Conservation (phyloP, 768 basidiomycete species). For the Candolleomyces eurysporus region DNA sequence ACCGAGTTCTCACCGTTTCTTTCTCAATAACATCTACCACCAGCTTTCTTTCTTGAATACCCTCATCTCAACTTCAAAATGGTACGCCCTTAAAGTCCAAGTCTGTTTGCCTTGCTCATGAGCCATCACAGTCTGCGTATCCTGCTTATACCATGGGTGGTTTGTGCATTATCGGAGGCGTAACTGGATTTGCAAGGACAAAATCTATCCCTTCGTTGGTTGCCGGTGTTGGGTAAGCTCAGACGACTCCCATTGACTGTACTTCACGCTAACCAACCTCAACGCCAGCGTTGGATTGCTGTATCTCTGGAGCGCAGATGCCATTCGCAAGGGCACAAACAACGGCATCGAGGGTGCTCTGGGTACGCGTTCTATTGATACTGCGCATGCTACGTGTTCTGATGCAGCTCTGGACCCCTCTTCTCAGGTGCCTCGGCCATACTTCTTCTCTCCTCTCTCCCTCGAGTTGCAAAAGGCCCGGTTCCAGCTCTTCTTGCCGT, state of each 20-base stretch:
- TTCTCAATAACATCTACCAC: neutral
- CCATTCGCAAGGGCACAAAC: slow-evolving; percentile 66
- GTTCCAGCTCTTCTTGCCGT: slow-evolving; percentile 63
- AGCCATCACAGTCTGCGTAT: slow-evolving; percentile 63
- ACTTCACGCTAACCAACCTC: neutral
- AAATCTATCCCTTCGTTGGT: slow-evolving; percentile 81
- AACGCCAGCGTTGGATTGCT: slow-evolving; percentile 65
- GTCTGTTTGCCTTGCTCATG: neutral
- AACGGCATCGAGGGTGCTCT: slow-evolving; percentile 80
- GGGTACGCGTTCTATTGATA: slow-evolving; percentile 41
- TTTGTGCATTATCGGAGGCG: slow-evolving; percentile 74
- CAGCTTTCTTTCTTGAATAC: too few relatives aligned
- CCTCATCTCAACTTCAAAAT: neutral
- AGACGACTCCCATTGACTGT: neutral
- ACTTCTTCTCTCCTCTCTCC: slow-evolving; percentile 70
- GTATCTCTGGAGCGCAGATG: slow-evolving; percentile 77
- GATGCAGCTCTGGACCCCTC: neutral
- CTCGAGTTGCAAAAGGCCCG: slow-evolving; percentile 71
- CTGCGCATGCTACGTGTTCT: neutral
- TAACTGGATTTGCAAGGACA: slow-evolving; percentile 69
- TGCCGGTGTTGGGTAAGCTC: slow-evolving; percentile 71
- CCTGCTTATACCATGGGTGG: slow-evolving; percentile 77
- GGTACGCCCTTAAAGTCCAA: neutral
- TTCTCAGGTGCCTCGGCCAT: slow-evolving; percentile 72
- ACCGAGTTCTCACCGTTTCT: neutral